A percentile compares a stretch with the other conserved stretches of the same genome.
phyloP scores from a whole-genome alignment of 2,329 filamentous ascomycete species.

The Gnomoniopsis smithogilvyi region DNA sequence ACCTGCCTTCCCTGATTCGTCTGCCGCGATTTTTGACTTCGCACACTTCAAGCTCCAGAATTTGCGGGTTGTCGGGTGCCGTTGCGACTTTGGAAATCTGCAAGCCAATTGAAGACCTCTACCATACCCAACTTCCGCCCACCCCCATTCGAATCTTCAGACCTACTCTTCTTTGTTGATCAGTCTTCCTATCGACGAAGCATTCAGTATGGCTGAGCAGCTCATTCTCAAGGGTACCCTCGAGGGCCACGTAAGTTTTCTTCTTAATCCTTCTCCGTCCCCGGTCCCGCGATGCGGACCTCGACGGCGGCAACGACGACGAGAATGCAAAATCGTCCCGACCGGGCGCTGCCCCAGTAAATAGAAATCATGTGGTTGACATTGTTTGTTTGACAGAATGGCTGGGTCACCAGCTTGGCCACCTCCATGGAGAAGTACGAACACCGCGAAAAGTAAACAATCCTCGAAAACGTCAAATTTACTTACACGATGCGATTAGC shows the following conservation, averaged over 20 bases:
- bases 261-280: constrained; percentile 19
- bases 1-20: constrained; percentile 1
- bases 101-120: constrained; percentile 22
- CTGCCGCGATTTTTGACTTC: constrained; percentile 31
- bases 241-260: constrained; percentile 80
- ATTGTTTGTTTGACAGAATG: constrained; percentile 54
- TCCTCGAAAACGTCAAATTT: constrained; percentile 19
- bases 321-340: background rate
- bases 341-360: background rate
- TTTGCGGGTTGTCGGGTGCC: constrained; percentile 30
- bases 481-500: constrained; percentile 45
- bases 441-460: constrained; percentile 12
- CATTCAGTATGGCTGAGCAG: constrained; percentile 77
- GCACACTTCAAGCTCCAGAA: constrained; percentile 40
- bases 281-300: constrained; percentile 22
- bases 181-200: constrained; percentile 34
- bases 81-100: constrained; percentile 20
- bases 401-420: constrained; percentile 98
- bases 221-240: constrained; percentile 95
- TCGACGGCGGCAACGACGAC: constrained; percentile 5
- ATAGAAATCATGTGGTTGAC: constrained; percentile 23
- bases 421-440: constrained; percentile 98
- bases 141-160: constrained; percentile 31
- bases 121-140: constrained; percentile 29
- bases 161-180: constrained; percentile 30